Evolutionary conservation across 495 filamentous ascomycete genomes (phyloP).

Genomic region (Glutinoglossum americanum): DNA sequence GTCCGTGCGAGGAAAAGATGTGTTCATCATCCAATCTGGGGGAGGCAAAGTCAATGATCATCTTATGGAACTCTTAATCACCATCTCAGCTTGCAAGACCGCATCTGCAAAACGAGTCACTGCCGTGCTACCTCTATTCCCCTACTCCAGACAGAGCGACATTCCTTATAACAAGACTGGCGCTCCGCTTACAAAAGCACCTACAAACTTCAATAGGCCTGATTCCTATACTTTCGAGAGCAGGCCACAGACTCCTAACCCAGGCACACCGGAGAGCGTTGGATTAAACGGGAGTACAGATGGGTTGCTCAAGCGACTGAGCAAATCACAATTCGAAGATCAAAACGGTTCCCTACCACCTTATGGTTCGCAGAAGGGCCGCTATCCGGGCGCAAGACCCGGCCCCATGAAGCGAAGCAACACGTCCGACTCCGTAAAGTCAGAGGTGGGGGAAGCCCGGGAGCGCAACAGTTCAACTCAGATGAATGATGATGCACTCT

Average conservation of each 20-base stretch:
- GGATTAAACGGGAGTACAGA: constrained; percentile 40
- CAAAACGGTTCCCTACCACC: constrained; percentile 8
- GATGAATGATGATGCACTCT: background rate
- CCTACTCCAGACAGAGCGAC: constrained; percentile 87
- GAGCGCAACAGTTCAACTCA: constrained; percentile 3
- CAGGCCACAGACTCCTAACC: constrained; percentile 63
- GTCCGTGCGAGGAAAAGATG: constrained; percentile 90
- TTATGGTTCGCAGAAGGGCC: background rate
- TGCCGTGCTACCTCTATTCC: constrained; percentile 85
- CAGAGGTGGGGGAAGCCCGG: constrained; percentile 14
- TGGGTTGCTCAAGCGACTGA: constrained; percentile 40
- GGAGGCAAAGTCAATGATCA: constrained; percentile 86
- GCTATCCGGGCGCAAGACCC: background rate
- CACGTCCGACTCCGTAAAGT: constrained; percentile 34
- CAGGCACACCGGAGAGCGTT: constrained; percentile 37
- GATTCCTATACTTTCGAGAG: constrained; percentile 75
- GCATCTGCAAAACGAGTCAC: constrained; percentile 82
- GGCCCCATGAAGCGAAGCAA: constrained; percentile 28
- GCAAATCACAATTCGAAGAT: constrained; percentile 33
- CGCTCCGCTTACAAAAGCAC: constrained; percentile 58
- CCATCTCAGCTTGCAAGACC: constrained; percentile 89
- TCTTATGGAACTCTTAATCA: constrained; percentile 88
- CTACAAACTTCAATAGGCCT: constrained; percentile 17
- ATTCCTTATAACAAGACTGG: constrained; percentile 89
- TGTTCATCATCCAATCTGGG: constrained; percentile 88